Conservation (phyloP, 2,329 filamentous ascomycete species). For the Huntiella bhutanensis region DNA sequence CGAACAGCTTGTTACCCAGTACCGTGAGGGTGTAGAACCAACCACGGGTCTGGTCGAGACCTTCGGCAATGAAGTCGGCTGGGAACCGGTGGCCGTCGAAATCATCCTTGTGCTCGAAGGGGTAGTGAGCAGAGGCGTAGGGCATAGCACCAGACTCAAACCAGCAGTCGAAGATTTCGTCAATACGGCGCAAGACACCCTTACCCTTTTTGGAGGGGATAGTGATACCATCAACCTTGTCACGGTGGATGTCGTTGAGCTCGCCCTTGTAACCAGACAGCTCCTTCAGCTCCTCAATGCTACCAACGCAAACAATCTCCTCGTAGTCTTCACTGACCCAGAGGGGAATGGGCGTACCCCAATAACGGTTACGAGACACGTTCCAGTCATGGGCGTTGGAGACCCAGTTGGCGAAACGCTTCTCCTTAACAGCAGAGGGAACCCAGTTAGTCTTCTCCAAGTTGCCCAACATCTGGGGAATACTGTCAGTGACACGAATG, state of each 20-base stretch:
- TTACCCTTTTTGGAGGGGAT: slow-evolving; percentile 16
- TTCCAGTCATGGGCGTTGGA: slow-evolving; percentile 15
- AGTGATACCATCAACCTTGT: slow-evolving; percentile 16
- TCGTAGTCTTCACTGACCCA: slow-evolving; percentile 16
- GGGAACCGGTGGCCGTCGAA: slow-evolving; percentile 14
- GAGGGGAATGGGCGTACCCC: slow-evolving; percentile 15
- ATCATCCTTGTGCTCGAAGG: slow-evolving; percentile 15
- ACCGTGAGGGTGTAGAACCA: slow-evolving; percentile 17
- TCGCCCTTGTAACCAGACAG: slow-evolving; percentile 15
- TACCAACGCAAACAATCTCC: slow-evolving; percentile 15
- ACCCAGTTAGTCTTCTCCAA: slow-evolving; percentile 16
- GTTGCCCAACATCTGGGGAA: slow-evolving; percentile 14
- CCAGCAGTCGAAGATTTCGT: slow-evolving; percentile 17
- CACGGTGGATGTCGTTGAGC: slow-evolving; percentile 14
- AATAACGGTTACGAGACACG: slow-evolving; percentile 15
- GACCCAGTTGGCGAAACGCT: slow-evolving; percentile 16
- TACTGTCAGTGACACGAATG: slow-evolving; percentile 14
- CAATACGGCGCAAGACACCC: slow-evolving; percentile 14
- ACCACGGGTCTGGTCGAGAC: slow-evolving; percentile 16
- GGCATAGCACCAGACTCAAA: slow-evolving; percentile 17
- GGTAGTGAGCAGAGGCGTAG: slow-evolving; percentile 15
- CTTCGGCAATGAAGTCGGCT: slow-evolving; percentile 16
- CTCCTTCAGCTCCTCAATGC: slow-evolving; percentile 14
- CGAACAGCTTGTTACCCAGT: slow-evolving; percentile 15
- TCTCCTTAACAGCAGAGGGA: slow-evolving; percentile 15